phyloP scores from a whole-genome alignment of 1,284 basidiomycete species.

The Ustilago sp. region DNA sequence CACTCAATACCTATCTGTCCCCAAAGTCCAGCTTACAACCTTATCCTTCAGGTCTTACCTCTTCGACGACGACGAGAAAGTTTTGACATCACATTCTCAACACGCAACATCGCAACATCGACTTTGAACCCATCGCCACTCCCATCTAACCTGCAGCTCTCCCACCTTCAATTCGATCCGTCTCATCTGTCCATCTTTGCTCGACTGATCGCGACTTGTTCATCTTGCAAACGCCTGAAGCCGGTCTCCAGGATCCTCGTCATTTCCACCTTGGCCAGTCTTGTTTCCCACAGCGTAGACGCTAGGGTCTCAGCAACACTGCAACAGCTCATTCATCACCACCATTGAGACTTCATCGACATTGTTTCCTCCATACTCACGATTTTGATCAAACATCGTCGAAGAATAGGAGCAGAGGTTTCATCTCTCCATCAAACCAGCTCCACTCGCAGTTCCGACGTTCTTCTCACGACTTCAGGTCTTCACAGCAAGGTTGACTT shows the following conservation, averaged over 20 bases:
- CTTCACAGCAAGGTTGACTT: constrained; percentile 8
- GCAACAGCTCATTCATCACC: constrained; percentile 2
- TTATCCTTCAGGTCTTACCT: not conserved
- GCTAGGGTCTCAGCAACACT: constrained; percentile 1
- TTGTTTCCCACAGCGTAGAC: not conserved
- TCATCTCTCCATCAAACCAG: not conserved
- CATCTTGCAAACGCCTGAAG: constrained; percentile 2
- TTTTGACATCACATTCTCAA: constrained; percentile 3
- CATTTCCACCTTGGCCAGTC: not conserved
- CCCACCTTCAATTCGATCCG: not conserved
- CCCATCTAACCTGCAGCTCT: not conserved
- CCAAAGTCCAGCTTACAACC: not conserved
- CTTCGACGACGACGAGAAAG: not conserved
- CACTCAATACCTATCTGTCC: not conserved
- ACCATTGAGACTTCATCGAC: constrained; percentile 3
- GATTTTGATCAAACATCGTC: not conserved
- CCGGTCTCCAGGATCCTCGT: constrained; percentile 1
- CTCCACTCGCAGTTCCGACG: not conserved
- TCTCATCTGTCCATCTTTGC: not conserved
- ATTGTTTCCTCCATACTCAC: not conserved
- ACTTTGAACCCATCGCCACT: constrained; percentile 2
- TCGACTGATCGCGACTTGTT: not conserved
- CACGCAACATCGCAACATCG: not conserved
- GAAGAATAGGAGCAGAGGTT: not conserved
- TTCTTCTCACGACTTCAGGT: not conserved